Evolutionary conservation across 176 grass and related monocot species (phyloP).

Genomic region (Guadua angustifolia): DNA sequence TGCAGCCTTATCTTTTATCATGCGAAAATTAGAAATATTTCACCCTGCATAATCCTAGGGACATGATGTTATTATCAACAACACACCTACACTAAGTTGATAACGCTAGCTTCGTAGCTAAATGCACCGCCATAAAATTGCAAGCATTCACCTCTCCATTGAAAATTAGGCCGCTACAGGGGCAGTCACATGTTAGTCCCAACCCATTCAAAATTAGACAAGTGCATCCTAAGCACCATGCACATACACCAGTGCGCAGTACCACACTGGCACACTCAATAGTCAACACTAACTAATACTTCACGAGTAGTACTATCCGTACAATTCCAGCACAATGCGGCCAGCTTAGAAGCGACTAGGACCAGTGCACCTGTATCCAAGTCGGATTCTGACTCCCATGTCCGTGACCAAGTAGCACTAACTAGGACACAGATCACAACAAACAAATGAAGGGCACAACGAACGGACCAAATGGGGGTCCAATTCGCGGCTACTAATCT

Average conservation of each 20-base stretch:
- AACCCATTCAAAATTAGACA: conserved; percentile 30
- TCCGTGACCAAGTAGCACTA: too few relatives aligned
- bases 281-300: neutral
- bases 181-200: neutral
- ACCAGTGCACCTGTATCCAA: too few relatives aligned
- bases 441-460: neutral
- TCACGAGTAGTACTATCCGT: neutral
- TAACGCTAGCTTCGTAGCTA: neutral
- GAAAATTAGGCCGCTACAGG: neutral
- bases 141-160: too few relatives aligned
- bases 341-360: neutral
- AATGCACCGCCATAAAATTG: neutral
- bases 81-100: neutral
- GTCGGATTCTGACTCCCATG: too few relatives aligned
- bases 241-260: neutral
- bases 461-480: neutral
- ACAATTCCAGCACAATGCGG: neutral
- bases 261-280: neutral
- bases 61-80: neutral
- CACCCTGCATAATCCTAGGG: neutral
- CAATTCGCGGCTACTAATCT: neutral
- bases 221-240: neutral
- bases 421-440: neutral
- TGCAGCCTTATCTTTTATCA: neutral
- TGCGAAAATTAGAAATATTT: conserved; percentile 8